Conservation (phyloP, 2,329 filamentous ascomycete genomes). For the Penicillium sp. region DNA sequence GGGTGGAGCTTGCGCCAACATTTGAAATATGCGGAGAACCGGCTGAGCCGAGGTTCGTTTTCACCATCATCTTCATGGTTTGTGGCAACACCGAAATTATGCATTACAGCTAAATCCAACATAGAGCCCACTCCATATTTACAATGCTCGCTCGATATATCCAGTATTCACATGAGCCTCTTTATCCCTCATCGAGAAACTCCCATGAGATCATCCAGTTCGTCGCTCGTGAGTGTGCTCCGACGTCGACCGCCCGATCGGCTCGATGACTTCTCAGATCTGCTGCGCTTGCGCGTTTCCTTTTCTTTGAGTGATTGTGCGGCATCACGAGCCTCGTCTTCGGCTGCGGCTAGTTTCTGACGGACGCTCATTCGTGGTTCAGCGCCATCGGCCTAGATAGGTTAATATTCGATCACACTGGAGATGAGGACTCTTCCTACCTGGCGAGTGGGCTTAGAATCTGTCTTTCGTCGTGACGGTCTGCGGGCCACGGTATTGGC, state of each 20-base stretch:
- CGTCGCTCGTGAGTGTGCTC: constrained; percentile 46
- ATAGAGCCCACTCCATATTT: constrained; percentile 12
- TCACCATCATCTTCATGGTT: too few relatives aligned
- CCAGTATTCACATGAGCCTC: constrained; percentile 14
- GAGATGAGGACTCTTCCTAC: constrained; percentile 20
- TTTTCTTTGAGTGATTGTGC: constrained; percentile 33
- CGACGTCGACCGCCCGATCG: constrained; percentile 36
- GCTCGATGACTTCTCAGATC: constrained; percentile 26
- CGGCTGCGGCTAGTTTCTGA: constrained; percentile 44
- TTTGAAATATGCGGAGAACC: constrained; percentile 13
- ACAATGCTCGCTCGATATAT: constrained; percentile 20
- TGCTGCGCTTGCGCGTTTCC: constrained; percentile 38
- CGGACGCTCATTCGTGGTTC: constrained; percentile 35
- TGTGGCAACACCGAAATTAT: background rate
- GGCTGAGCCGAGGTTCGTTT: constrained; percentile 5
- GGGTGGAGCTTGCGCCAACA: background rate
- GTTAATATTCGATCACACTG: constrained; percentile 8
- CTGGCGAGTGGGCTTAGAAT: constrained; percentile 29
- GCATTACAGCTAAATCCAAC: background rate
- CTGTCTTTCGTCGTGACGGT: constrained; percentile 25
- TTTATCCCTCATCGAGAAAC: constrained; percentile 20
- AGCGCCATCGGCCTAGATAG: constrained; percentile 12
- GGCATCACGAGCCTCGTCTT: constrained; percentile 43
- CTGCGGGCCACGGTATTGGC: constrained; percentile 31
- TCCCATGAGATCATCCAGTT: constrained; percentile 43